phyloP scores from a whole-genome alignment of 768 basidiomycete genomes.

The Kwoniella europaea region DNA sequence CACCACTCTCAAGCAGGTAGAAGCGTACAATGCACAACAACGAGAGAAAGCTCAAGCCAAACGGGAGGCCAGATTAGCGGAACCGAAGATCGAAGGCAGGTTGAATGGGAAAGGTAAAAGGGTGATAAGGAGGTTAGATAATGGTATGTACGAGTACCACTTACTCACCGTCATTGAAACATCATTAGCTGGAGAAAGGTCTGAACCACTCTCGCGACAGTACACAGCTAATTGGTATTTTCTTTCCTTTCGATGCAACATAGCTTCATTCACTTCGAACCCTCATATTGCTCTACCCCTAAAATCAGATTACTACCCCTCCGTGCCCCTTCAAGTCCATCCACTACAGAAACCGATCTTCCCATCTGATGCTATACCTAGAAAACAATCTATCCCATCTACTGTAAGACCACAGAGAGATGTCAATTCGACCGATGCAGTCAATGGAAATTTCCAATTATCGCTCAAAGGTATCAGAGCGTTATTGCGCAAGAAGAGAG shows the following conservation, averaged over 20 bases:
- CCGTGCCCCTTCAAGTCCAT: slow-evolving; percentile 43
- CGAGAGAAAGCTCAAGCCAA: slow-evolving; percentile 44
- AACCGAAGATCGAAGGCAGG: slow-evolving; percentile 9
- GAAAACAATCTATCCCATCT: slow-evolving; percentile 40
- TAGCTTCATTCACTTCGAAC: slow-evolving; percentile 51
- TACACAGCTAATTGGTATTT: no score
- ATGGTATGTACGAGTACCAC: slow-evolving; percentile 41
- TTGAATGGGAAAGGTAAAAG: slow-evolving; percentile 48
- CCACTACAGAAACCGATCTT: slow-evolving; percentile 35
- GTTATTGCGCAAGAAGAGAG: slow-evolving; percentile 41
- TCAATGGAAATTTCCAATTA: slow-evolving; percentile 47
- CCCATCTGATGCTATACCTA: slow-evolving; percentile 33
- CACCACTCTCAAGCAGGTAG: slow-evolving; percentile 38
- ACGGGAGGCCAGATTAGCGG: slow-evolving; percentile 27
- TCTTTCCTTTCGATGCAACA: neutral
- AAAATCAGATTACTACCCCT: slow-evolving; percentile 46
- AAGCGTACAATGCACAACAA: slow-evolving; percentile 55
- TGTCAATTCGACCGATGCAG: slow-evolving; percentile 35
- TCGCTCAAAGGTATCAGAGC: slow-evolving; percentile 53
- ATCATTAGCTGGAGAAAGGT: no score
- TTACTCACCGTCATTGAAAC: no score
- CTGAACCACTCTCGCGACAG: no score
- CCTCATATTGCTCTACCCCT: slow-evolving; percentile 50
- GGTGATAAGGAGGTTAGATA: slow-evolving; percentile 50
- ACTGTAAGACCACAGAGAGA: slow-evolving; percentile 13